A percentile compares a stretch with the other conserved stretches of the same genome.
Evolutionary conservation across 306 rosid species (phyloP).

Genomic region (Castanospermum australe): DNA sequence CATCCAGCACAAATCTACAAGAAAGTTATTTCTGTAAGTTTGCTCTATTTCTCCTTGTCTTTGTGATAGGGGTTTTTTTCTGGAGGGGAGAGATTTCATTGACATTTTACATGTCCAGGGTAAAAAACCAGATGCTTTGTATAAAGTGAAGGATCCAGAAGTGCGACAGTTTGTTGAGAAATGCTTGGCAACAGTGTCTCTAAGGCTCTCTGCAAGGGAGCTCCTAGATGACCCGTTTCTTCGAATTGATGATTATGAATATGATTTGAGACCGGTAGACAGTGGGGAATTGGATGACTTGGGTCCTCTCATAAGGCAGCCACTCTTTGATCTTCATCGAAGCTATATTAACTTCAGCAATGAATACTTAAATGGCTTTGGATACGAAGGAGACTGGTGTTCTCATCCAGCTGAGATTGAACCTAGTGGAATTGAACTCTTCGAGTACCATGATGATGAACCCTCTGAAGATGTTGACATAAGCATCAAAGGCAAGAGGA

Average conservation of each 20-base stretch:
- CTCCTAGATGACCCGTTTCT: constrained; percentile 89
- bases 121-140: constrained; percentile 81
- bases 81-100: constrained; percentile 27
- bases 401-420: constrained; percentile 55
- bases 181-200: constrained; percentile 83
- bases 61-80: constrained; percentile 11
- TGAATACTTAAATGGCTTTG: constrained; percentile 52
- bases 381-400: constrained; percentile 59
- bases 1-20: constrained; percentile 97
- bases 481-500: constrained; percentile 79
- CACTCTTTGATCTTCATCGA: constrained; percentile 49
- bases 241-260: constrained; percentile 53
- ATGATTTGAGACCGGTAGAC: constrained; percentile 48
- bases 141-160: constrained; percentile 86
- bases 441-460: constrained; percentile 69
- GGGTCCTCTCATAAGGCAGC: constrained; percentile 50
- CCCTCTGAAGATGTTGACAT: constrained; percentile 67
- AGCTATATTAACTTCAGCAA: constrained; percentile 49
- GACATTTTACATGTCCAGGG: constrained; percentile 59
- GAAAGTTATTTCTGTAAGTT: constrained; percentile 91
- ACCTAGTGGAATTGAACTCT: constrained; percentile 75
- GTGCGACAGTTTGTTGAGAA: constrained; percentile 86
- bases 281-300: constrained; percentile 44
- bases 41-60: constrained; percentile 13
- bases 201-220: constrained; percentile 86